phyloP scores from a whole-genome alignment of 2,329 filamentous ascomycete genomes.

The Neofusicoccum laricinum region DNA sequence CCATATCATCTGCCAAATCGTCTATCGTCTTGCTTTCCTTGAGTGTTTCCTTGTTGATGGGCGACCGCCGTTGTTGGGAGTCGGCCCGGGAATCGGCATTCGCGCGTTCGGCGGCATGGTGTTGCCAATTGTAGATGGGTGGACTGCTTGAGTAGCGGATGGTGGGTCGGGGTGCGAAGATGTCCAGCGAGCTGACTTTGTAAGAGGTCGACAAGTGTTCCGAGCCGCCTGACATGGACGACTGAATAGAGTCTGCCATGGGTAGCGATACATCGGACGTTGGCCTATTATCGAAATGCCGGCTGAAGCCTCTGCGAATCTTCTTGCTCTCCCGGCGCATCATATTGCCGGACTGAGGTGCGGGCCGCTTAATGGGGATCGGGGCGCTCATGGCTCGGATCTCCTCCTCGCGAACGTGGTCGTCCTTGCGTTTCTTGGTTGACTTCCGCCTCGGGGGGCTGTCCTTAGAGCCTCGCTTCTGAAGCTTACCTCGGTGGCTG shows the following conservation, averaged over 20 bases:
- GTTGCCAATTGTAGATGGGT: slow-evolving; percentile 17
- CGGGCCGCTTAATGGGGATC: slow-evolving; percentile 62
- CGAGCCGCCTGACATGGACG: slow-evolving; percentile 70
- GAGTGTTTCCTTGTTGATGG: slow-evolving; percentile 52
- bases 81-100: slow-evolving; percentile 44
- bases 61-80: slow-evolving; percentile 50
- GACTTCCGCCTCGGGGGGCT: slow-evolving; percentile 64
- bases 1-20: slow-evolving; percentile 77
- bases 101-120: slow-evolving; percentile 37
- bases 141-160: slow-evolving; percentile 59
- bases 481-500: slow-evolving; percentile 43
- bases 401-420: slow-evolving; percentile 78
- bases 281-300: slow-evolving; percentile 57
- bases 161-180: slow-evolving; percentile 82
- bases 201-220: slow-evolving; percentile 66
- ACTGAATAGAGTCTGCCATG: slow-evolving; percentile 69
- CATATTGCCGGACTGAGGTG: slow-evolving; percentile 57
- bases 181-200: slow-evolving; percentile 74
- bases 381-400: slow-evolving; percentile 78
- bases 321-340: slow-evolving; percentile 66
- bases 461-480: slow-evolving; percentile 56
- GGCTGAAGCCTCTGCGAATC: slow-evolving; percentile 54
- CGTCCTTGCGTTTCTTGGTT: slow-evolving; percentile 70
- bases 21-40: slow-evolving; percentile 60
- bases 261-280: slow-evolving; percentile 74